Base-by-base conservation (phyloP, 2,329 filamentous ascomycete species). In the Fonsecaea erecta region DNA sequence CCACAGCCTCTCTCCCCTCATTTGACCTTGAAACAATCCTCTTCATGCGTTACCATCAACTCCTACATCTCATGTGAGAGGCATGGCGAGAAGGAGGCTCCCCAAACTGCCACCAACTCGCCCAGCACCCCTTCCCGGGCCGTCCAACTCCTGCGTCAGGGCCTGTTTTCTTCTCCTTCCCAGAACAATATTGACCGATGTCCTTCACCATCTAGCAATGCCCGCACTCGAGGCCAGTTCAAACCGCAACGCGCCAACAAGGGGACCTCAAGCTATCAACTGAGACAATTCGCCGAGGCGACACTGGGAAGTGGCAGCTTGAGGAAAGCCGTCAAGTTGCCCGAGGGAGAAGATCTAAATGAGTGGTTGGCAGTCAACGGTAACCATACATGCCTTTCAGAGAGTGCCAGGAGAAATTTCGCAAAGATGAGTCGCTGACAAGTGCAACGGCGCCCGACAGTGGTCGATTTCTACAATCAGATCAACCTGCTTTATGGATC, bases 391-490 rank as follows among this genome's bases (percentile, higher is more conserved):
- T 8, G 52, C 12, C 16, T 43, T 6, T 21, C n/a, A 21, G 14
- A n/a, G 14, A 48, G 34, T 30, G 21, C 2, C 14, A 52, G 30
- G 40, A 30, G 59, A 51, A 30, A 52, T 54, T 43, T 52, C 8
- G 48, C 37, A 60, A 56, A 59, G 9, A 12, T 9, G 2, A 48
- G 5, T 26, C 43, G 80, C 67, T 21, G 60, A 62, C 60, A 56
- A 14, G 37, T 16, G 37, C 26, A 18, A 24, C 16, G 28, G 52
- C 18, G 53, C n/a, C 57, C 40, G 48, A 60, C 72, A 97, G 93
- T 99, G 82, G 95, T 99, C 82, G 95, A 99, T 80, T 99, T 99
- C 80, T 99, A 99, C 87, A 99, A 99, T 83, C 95, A 99, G 80
- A 96, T 99, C 83, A 99, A 99, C 81, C 86, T 99, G 37, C 89